Percentiles rank a stretch among this genome's conserved stretches.
phyloP scores from a whole-genome alignment of 352 stramenopile genomes.

The Globisporangium cystogenes region DNA sequence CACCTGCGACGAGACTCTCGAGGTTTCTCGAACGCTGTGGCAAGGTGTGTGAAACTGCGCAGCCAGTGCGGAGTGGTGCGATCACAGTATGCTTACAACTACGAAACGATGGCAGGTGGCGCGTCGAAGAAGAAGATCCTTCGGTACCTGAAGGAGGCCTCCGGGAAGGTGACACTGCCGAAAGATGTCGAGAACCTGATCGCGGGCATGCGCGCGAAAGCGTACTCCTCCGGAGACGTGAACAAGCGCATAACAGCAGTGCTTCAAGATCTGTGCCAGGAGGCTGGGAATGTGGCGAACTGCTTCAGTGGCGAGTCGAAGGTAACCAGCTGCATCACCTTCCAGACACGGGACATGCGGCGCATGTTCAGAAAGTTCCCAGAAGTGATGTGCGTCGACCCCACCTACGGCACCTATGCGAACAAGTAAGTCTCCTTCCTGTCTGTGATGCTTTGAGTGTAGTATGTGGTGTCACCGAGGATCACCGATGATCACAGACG shows the following conservation, averaged over 20 bases:
- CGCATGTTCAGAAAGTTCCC: background rate
- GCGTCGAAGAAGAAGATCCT: background rate
- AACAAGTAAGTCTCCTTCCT: background rate
- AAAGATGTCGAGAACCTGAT: background rate
- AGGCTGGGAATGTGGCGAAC: background rate
- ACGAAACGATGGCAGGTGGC: background rate
- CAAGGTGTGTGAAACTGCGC: background rate
- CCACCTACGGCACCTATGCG: background rate
- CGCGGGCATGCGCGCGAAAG: background rate
- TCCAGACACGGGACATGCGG: background rate
- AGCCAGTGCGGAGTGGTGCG: too few species aligned
- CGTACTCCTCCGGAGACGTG: background rate
- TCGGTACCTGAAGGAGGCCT: background rate
- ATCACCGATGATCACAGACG: background rate
- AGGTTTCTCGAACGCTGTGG: background rate
- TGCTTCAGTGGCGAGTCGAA: background rate
- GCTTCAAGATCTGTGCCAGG: background rate
- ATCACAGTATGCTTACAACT: too few species aligned
- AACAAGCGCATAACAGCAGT: background rate
- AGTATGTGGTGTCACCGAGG: background rate
- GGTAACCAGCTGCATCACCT: background rate
- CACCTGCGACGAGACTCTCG: background rate
- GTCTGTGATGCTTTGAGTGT: background rate
- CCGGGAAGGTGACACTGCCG: background rate
- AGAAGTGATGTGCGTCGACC: background rate